Evolutionary conservation across 495 filamentous ascomycete genomes (phyloP), one percentile per base, ranked within the genome.

Genomic region (Copromyces sp.): DNA sequence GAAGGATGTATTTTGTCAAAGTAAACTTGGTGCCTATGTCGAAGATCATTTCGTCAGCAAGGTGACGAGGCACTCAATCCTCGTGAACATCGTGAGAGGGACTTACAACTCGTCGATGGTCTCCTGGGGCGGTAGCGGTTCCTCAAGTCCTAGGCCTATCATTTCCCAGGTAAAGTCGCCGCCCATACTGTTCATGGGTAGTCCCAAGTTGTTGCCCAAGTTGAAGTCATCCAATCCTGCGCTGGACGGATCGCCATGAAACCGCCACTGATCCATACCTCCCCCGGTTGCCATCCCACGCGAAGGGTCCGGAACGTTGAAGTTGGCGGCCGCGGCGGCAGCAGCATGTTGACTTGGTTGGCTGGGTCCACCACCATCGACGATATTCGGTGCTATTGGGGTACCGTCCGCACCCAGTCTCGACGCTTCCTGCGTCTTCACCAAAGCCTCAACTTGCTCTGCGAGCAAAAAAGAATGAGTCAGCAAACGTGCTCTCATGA

Each of bases 391-490:
- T 4, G 81, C 68, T 4, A 76, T 76, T 72, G 83, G 84, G 39
- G 70, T 74, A 9, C 76, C 73, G 29, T 82, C 81, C 29, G 81
- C 74, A 29, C 73, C 81, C 14, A 74, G 77, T 39, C 80, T 76
- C 14, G 80, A 38, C 29, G 85, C 81, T 69, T 90, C 87, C 74
- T 92, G 88, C 38, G 88, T 92, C 80, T 94, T 97, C 61, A 99
- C 83, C 42, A 98, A 83, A 17, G 91, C 95, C 82, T 99, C 95
- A 24, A 99, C 95, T 85, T 99, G 96, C 74, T 94, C 94, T 97
- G 74, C 72, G 39, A 38, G 72, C 29, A 9, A 75, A 71, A 65
- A 35, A 17, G 14, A 2, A 12, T 0, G 29, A 17, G 53, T 65
- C 14, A 65, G 53, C 29, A 65, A 65, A 65, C 14, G 41, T 65